phyloP scores from a whole-genome alignment of 2,329 filamentous ascomycete species.

The Colletotrichum abscissum region DNA sequence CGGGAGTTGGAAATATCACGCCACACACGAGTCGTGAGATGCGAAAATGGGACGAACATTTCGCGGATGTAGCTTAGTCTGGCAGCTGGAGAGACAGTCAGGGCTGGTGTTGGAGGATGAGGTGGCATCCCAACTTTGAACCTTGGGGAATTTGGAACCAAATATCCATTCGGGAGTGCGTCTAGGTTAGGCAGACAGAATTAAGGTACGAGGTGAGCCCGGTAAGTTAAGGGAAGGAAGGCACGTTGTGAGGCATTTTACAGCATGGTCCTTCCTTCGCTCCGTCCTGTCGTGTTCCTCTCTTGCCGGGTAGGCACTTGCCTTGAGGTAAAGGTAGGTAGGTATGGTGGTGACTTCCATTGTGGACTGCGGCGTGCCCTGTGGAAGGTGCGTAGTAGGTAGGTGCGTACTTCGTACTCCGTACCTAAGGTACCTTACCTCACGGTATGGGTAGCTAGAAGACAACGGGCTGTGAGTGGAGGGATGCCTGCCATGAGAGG shows the following conservation, averaged over 20 bases:
- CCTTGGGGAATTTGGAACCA: not conserved
- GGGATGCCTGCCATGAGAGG: conserved; percentile 9
- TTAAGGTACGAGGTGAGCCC: not conserved
- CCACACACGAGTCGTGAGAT: conserved; percentile 29
- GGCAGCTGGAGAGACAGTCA: conserved; percentile 4
- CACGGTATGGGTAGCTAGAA: not conserved
- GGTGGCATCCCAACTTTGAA: not conserved
- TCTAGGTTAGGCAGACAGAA: not conserved
- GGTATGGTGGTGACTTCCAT: not conserved
- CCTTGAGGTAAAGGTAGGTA: no score
- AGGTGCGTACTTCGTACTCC: no score
- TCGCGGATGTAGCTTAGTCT: not conserved
- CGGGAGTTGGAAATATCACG: conserved; percentile 27
- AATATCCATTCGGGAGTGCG: no score
- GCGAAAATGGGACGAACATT: conserved; percentile 31
- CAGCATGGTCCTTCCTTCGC: not conserved
- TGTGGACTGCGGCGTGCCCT: not conserved
- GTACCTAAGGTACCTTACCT: no score
- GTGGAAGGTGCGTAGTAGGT: not conserved
- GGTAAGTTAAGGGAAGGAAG: not conserved
- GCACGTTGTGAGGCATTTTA: not conserved
- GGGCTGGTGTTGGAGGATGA: not conserved
- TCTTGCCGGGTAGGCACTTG: not conserved
- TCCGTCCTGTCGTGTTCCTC: not conserved
- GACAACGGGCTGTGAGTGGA: not conserved